Percentiles rank a stretch among this genome's conserved stretches.
Conservation (phyloP, 1,284 basidiomycete species). For the Coniferiporia sulphurascens region DNA sequence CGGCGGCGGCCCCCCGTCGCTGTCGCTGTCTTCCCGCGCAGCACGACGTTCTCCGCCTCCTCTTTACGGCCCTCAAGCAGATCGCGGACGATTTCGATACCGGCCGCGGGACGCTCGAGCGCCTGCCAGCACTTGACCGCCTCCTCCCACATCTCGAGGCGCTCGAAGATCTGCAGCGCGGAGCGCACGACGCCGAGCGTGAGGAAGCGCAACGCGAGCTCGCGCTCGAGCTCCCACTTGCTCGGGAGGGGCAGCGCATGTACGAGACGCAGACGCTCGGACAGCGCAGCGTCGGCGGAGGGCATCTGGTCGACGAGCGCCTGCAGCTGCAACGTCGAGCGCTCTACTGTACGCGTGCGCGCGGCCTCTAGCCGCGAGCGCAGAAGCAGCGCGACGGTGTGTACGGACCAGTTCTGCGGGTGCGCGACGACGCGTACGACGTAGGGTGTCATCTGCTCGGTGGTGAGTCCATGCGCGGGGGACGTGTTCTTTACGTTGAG, state of each 20-base stretch:
- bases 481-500: slow-evolving; percentile 87
- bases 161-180: slow-evolving; percentile 87
- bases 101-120: slow-evolving; percentile 76
- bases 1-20: slow-evolving; percentile 39
- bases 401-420: slow-evolving; percentile 88
- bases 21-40: slow-evolving; percentile 50
- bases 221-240: slow-evolving; percentile 88
- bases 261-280: slow-evolving; percentile 76
- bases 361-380: slow-evolving; percentile 84
- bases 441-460: slow-evolving; percentile 88
- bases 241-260: slow-evolving; percentile 78
- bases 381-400: slow-evolving; percentile 90
- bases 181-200: slow-evolving; percentile 82
- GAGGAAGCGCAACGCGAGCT: slow-evolving; percentile 79
- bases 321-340: slow-evolving; percentile 84
- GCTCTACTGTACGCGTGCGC: slow-evolving; percentile 86
- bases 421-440: slow-evolving; percentile 81
- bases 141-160: slow-evolving; percentile 96
- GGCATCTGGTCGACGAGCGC: slow-evolving; percentile 95
- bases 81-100: slow-evolving; percentile 74
- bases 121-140: slow-evolving; percentile 81
- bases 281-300: slow-evolving; percentile 64
- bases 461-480: slow-evolving; percentile 81
- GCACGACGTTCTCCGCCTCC: slow-evolving; percentile 73
- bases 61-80: slow-evolving; percentile 77